Evolutionary conservation across 257 asterid genomes (phyloP), one percentile per base, ranked within the genome.

Genomic region (Mitragyna speciosa): DNA sequence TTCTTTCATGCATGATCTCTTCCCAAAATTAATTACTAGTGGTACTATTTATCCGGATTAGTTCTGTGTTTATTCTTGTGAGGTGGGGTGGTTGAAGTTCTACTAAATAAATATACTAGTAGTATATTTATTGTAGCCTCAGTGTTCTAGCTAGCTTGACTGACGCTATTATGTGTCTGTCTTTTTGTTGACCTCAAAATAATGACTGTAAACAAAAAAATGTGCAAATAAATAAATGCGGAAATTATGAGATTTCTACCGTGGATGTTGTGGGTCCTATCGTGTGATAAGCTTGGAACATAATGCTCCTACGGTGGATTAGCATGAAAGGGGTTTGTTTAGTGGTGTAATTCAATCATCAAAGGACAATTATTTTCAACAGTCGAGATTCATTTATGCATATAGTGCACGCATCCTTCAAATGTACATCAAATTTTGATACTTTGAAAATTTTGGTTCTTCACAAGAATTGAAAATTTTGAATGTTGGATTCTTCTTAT

Each of bases 61-160:
- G 84, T 75, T 84, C 31, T 24, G 82, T 85, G 87, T 89, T 88
- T 78, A 87, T 80, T 87, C 80, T 65, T 70, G 86, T 65, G 74
- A 41, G 89, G 86, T 86, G 96, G 90, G 87, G 92, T 92, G 79
- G 97, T 91, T 92, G 91, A 52, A 88, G 81, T 76, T 75, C 80
- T 87, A 89, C 89, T 85, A 39, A 80, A 80, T 82, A 45, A n/a
- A n/a, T n/a, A n/a, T n/a, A n/a, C n/a, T 66, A 71, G 76, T 67
- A 71, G 76, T 67, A 83, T 88, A 89, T 87, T 90, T 85, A 88
- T 87, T 88, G 85, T 83, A 17, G 81, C 84, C 74, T 87, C 81
- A 82, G 91, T 89, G 92, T 83, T 87, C 89, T 89, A 86, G 97
- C 88, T 90, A 89, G 85, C 79, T 79, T 76, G 77, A 52, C 84